These are phyloP conservation scores for Sporisorium graminicola DNA, from an alignment of 1,284 basidiomycete genomes.

Conservation along the genomic window DNA sequence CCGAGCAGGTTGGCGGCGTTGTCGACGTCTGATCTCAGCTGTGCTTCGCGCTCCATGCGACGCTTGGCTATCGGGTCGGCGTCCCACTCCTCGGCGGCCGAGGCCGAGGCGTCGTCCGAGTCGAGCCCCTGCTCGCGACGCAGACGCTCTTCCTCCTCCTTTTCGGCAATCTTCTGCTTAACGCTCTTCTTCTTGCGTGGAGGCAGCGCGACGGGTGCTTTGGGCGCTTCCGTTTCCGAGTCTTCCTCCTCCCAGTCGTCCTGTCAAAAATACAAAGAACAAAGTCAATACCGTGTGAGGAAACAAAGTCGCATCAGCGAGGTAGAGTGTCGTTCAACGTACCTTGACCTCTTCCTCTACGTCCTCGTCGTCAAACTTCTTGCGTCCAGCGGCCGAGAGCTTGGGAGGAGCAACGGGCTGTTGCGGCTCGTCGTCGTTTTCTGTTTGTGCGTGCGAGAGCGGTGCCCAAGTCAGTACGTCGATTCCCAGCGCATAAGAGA, in stretches of 20 bases:
- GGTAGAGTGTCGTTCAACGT: background rate
- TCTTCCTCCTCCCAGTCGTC: slow-evolving; percentile 69
- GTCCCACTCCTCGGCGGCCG: slow-evolving; percentile 50
- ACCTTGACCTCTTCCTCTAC: slow-evolving; percentile 66
- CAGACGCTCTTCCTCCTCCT: slow-evolving; percentile 60
- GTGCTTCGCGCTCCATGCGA: slow-evolving; percentile 58
- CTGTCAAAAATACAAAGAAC: slow-evolving; percentile 4
- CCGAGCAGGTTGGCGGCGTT: slow-evolving; percentile 67
- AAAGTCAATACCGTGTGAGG: background rate
- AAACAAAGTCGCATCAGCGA: background rate
- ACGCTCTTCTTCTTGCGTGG: slow-evolving; percentile 65
- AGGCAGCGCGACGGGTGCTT: slow-evolving; percentile 38
- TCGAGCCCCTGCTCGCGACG: slow-evolving; percentile 50
- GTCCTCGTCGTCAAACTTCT: slow-evolving; percentile 68
- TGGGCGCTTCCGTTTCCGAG: slow-evolving; percentile 52
- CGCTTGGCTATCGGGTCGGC: slow-evolving; percentile 54
- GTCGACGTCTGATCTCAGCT: slow-evolving; percentile 64
- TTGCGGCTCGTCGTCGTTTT: slow-evolving; percentile 64
- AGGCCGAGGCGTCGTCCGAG: slow-evolving; percentile 37
- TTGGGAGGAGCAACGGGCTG: slow-evolving; percentile 28
- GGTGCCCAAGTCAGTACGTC: background rate
- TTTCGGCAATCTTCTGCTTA: slow-evolving; percentile 68
- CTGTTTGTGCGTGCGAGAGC: slow-evolving; percentile 8
- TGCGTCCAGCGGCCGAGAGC: slow-evolving; percentile 39
- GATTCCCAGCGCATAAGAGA: background rate